Base-by-base conservation (phyloP, 257 asterid genomes). In the Solanum corneliomulleri region DNA sequence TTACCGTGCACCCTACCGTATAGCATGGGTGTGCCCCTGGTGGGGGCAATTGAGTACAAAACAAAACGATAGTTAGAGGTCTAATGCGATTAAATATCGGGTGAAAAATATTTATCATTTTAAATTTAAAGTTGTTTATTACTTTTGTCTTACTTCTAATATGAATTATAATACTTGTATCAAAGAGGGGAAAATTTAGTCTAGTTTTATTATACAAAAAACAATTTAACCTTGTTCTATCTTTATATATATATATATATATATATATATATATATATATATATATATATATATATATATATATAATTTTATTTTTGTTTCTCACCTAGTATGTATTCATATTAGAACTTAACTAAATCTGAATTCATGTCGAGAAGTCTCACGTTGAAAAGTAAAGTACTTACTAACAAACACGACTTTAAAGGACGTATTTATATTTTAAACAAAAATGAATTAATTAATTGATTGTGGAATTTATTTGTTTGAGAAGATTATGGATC, bases 351-450 rank as follows among this genome's bases (percentile, higher is more conserved):
- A 52, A 16, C 39, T 35, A 35, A 5, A 35, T 35, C 18, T 4
- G 20, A 47, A 47, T 47, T 47, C 2, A 47, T 7, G 0, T 14
- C 1, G 3, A 47, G 1, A 47, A 47, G 7, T 47, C 56, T 47
- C 20, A 52, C 21, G 16, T 52, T 52, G 4, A 52, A 0, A 0
- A 1, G 0, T 52, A 52, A 18, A 52, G 0, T 1, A 52, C 62
- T 16, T 6, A 0, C 10, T 52, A 52, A 52, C 10, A 18, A 52
- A 52, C 10, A 52, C 2, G 1, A 52, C 4, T 52, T 52, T 52
- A 52, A 52, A 52, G 1, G n/a, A 52, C 2, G 0, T 18, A 52
- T 52, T 18, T 52, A 18, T 52, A 52, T 52, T 52, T 16, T 52
- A 52, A 52, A 0, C 62, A 52, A 16, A 45, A 44, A n/a, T 62